Base-by-base conservation (phyloP, 495 filamentous ascomycete species). In the Podospora comata region DNA sequence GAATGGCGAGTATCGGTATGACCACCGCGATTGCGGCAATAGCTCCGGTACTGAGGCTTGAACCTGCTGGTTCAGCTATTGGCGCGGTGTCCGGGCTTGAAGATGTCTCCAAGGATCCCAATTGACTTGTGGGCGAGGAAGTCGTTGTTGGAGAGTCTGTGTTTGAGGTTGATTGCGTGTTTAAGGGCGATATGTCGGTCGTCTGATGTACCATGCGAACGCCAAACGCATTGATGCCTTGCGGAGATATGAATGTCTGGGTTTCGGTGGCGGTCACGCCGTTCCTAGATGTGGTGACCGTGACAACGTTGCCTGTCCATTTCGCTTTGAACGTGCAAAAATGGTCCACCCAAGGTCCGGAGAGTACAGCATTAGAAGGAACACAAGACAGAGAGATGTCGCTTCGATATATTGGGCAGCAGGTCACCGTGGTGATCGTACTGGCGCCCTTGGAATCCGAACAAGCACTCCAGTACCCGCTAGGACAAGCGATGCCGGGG, bases 371-470 rank as follows among this genome's bases (percentile, higher is more conserved):
- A 16, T 72, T 60, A 26, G 70, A 62, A 48, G 30, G 30, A 32
- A 71, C 70, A 57, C 73, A 77, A 0, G 27, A 56, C 2, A 77
- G 57, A 0, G 63, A 62, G 16, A 74, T 57, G 63, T 56, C 53
- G 55, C 30, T 64, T 13, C 63, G 27, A 58, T 54, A 44, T 15
- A 58, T n/a, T 9, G 72, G 75, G 56, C 72, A 77, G 56, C 75
- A 75, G 2, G 74, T 74, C 15, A 77, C 68, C 4, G 75, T 77
- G 7, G 73, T 74, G 65, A 75, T 71, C 30, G 64, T 67, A 20
- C n/a, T 23, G 15, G 71, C 70, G 1, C 70, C 68, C 4, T 55
- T 60, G 44, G 53, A 68, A 39, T 72, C 65, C 13, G 65, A 65
- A 55, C 75, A 75, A 2, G 73, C 73, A 19, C 30, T 64, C 60